phyloP scores from a whole-genome alignment of 2,329 filamentous ascomycete species.

The Penicillium vulpinum region DNA sequence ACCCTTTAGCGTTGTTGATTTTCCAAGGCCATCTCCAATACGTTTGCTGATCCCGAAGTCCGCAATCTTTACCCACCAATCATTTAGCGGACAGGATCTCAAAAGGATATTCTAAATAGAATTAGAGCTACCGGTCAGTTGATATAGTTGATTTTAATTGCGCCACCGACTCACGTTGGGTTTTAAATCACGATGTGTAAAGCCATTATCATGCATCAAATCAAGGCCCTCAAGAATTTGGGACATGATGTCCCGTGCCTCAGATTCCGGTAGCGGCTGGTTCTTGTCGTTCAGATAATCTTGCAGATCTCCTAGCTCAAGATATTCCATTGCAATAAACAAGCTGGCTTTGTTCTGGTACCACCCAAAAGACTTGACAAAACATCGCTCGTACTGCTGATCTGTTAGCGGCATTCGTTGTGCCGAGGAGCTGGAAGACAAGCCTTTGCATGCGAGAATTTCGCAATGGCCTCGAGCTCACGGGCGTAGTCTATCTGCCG shows the following conservation, averaged over 20 bases:
- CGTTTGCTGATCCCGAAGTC: conserved; percentile 6
- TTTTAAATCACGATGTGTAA: conserved; percentile 10
- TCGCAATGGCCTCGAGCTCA: background rate
- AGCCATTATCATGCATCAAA: conserved; percentile 8
- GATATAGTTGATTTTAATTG: background rate
- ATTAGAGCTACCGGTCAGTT: background rate
- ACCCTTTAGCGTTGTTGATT: background rate
- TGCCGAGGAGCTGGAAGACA: background rate
- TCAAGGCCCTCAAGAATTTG: conserved; percentile 8
- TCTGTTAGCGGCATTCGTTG: background rate
- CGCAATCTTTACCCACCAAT: conserved; percentile 4
- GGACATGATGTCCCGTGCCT: background rate
- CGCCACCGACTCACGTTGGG: background rate
- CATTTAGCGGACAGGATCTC: background rate
- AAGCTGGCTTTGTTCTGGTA: background rate
- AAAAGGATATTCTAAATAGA: background rate
- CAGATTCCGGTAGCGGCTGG: conserved; percentile 1
- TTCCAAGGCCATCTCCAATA: background rate
- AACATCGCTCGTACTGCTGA: background rate
- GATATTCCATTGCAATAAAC: conserved; percentile 13
- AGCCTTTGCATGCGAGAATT: background rate
- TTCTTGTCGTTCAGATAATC: background rate
- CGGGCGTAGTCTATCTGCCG: background rate
- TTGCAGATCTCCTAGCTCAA: conserved; percentile 2
- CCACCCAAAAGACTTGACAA: conserved; percentile 13